A percentile compares a stretch with the other conserved stretches of the same genome.
phyloP scores from a whole-genome alignment of 257 asterid species.

The Gynochthodes officinalis region DNA sequence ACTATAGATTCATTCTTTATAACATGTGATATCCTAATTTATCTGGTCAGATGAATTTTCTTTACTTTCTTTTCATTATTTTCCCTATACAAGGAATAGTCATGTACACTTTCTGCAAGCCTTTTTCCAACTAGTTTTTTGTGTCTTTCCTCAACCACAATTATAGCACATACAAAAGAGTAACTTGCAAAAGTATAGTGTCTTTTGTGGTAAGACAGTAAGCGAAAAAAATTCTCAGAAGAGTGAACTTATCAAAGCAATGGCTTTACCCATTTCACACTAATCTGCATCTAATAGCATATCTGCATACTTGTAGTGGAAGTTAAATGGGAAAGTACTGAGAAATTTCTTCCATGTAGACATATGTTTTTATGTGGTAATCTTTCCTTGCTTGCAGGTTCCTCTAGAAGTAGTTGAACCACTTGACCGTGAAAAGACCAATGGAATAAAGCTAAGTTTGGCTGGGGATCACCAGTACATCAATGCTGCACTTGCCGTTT shows the following conservation, averaged over 20 bases:
- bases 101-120: neutral
- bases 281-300: neutral
- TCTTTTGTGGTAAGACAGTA: neutral
- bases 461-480: constrained; percentile 81
- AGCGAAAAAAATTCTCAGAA: neutral
- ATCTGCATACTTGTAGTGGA: neutral
- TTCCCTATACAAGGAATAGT: neutral
- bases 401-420: constrained; percentile 68
- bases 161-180: neutral
- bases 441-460: constrained; percentile 63
- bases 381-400: constrained; percentile 40
- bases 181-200: neutral
- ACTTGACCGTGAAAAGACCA: constrained; percentile 44
- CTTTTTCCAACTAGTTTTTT: neutral
- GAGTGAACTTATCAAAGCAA: neutral
- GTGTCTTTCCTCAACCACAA: neutral
- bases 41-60: neutral
- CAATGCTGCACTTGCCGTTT: constrained; percentile 85
- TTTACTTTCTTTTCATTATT: neutral
- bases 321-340: constrained; percentile 7
- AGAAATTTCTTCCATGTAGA: neutral
- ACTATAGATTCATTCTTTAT: neutral
- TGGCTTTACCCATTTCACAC: neutral
- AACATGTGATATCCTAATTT: no score
- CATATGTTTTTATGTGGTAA: neutral